phyloP scores from a whole-genome alignment of 306 rosid genomes.

The Potentilla sterilis region DNA sequence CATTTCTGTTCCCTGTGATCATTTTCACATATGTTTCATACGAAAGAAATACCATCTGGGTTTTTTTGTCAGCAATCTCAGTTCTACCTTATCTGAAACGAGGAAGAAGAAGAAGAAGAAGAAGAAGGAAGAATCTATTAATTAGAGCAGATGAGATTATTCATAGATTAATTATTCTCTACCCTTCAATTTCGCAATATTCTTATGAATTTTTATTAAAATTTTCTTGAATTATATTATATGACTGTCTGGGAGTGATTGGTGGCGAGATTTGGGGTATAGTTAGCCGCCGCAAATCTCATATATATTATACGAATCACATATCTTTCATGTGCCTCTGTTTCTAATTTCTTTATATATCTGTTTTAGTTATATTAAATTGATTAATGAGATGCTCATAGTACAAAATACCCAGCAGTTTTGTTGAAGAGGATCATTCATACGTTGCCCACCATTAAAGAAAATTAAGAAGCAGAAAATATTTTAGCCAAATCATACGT shows the following conservation, averaged over 20 bases:
- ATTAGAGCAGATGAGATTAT: neutral
- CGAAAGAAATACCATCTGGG: neutral
- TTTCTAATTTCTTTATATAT: neutral
- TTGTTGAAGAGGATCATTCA: slow-evolving; percentile 1
- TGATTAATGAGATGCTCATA: neutral
- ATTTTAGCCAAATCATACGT: slow-evolving; percentile 1
- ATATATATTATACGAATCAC: slow-evolving; percentile 31
- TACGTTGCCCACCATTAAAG: neutral
- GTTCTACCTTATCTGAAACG: slow-evolving; percentile 1
- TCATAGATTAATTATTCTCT: neutral
- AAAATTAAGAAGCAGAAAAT: neutral
- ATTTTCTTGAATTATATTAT: slow-evolving; percentile 8
- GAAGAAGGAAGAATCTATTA: neutral
- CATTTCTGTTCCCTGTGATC: neutral
- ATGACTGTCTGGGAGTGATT: slow-evolving; percentile 57
- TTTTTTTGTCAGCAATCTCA: neutral
- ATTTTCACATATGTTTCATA: slow-evolving; percentile 21
- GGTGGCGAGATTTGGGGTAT: slow-evolving; percentile 86
- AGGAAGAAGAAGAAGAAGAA: neutral
- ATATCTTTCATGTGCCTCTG: slow-evolving; percentile 43
- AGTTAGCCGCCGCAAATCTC: slow-evolving; percentile 66
- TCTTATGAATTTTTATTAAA: neutral
- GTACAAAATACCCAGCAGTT: slow-evolving; percentile 1
- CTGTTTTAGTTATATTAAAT: neutral
- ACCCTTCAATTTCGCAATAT: neutral